Base-by-base conservation (phyloP, 352 stramenopile species). In the Phytophthora cryptogea region DNA sequence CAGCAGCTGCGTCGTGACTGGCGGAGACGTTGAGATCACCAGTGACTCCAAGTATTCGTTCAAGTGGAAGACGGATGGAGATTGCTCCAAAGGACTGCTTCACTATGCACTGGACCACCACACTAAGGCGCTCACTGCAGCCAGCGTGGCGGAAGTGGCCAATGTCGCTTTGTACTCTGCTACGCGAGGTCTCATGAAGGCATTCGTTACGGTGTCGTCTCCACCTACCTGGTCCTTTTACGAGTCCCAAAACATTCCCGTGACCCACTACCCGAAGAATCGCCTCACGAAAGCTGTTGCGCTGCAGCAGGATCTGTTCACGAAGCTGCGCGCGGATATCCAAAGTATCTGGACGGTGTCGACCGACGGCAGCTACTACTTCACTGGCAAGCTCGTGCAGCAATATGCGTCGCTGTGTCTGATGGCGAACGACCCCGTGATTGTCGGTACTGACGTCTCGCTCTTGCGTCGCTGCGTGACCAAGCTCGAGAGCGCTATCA, bases 361-460 rank as follows among this genome's bases (percentile, higher is more conserved):
- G 1, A 62, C 20, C 1, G 62, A 68, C 13, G 79, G 80, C 13
- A 89, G 76, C 62, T 90, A 83, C 56, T 90, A 92, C 57, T 90
- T 88, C 51, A 92, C 80, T 27, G 83, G 83, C 37, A 92, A 92
- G 51, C 64, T 78, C 11, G 83, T 81, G 17, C 80, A 89, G 48
- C 88, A 90, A 55, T 90, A 89, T 56, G 78, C 80, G 26, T 88
- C 75, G 14, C 56, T 90, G 35, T 90, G 83, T 42, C 58, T 92
- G 33, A 88, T 92, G 75, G 79, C 83, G 11, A 87, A 88, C 52
- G 80, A 92, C 41, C 71, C 68, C 0, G 63, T 70, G 4, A 80
- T 93, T 47, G 81, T 93, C 8, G 78, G 72, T n/a, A 58, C 41
- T 0, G 76, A 90, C 33, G 16, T 78, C n/a, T 83, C 78, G 5